A percentile compares a stretch with the other conserved stretches of the same genome.
These are phyloP conservation scores for Exophiala sp. DNA, from an alignment of 2,329 filamentous ascomycete species.

Conservation along the genomic window DNA sequence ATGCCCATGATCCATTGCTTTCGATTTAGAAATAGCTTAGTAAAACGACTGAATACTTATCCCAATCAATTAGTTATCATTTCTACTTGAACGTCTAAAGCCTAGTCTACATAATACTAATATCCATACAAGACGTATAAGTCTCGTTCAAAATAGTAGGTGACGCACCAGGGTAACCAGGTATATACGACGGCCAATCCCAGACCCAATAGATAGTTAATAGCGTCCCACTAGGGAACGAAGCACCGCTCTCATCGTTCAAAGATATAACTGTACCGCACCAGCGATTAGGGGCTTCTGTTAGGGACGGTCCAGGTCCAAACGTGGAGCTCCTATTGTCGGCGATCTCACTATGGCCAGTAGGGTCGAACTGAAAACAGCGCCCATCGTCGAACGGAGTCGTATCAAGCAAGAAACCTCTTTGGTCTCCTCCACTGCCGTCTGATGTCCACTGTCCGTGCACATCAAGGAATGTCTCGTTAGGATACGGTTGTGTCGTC, in stretches of 20 bases:
- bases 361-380: constrained; percentile 3
- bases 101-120: background rate
- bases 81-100: too few relatives aligned
- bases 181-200: background rate
- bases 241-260: background rate
- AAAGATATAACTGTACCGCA: background rate
- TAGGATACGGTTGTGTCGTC: background rate
- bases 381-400: constrained; percentile 1
- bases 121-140: background rate
- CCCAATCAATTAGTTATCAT: too few relatives aligned
- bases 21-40: too few relatives aligned
- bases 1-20: too few relatives aligned
- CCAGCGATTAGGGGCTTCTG: background rate
- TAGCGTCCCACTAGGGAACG: background rate
- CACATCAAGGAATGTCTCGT: background rate
- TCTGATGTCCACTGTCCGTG: constrained; percentile 2
- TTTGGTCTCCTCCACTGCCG: background rate
- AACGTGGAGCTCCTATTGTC: background rate
- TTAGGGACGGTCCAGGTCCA: background rate
- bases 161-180: background rate
- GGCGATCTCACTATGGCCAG: background rate
- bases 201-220: background rate
- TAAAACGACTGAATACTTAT: too few relatives aligned
- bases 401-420: background rate
- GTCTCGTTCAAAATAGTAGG: background rate